A percentile compares a stretch with the other conserved stretches of the same genome.
Evolutionary conservation across 2,329 filamentous ascomycete genomes (phyloP).

Genomic region (Fusarium nanum): DNA sequence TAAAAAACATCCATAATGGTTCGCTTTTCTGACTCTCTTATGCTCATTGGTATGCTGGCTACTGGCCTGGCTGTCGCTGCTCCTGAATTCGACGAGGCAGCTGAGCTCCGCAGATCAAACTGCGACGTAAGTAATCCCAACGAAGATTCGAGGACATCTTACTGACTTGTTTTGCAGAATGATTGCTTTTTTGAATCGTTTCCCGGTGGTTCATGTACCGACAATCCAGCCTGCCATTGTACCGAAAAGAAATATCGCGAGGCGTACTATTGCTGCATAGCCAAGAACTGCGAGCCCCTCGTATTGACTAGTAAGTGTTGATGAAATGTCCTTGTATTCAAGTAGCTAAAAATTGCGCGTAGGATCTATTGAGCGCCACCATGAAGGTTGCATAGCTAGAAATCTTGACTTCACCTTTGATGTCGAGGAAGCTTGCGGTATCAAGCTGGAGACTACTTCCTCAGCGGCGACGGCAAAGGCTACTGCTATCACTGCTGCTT

Average conservation of each 20-base stretch:
- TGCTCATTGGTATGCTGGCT: neutral
- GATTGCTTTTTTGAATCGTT: constrained; percentile 8
- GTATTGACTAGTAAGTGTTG: neutral
- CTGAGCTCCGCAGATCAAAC: constrained; percentile 2
- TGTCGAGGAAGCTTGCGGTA: neutral
- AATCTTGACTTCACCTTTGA: constrained; percentile 14
- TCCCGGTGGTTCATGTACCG: constrained; percentile 4
- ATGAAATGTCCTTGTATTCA: accelerated
- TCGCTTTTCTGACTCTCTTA: neutral
- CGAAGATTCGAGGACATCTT: accelerated
- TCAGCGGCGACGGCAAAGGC: accelerated
- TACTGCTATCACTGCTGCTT: neutral
- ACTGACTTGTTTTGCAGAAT: neutral
- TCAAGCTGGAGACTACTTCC: neutral
- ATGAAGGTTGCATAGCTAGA: neutral
- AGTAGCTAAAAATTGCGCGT: accelerated
- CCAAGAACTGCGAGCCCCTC: neutral
- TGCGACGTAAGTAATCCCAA: neutral
- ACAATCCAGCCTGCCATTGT: constrained; percentile 6
- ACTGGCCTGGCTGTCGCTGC: neutral
- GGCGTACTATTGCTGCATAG: constrained; percentile 15
- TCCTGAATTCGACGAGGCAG: neutral
- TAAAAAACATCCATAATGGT: neutral
- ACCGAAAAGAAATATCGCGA: constrained; percentile 1
- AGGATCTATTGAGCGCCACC: constrained; percentile 6